Evolutionary conservation across 305 asterid species (phyloP).

Genomic region (Caryopteris hybrid): DNA sequence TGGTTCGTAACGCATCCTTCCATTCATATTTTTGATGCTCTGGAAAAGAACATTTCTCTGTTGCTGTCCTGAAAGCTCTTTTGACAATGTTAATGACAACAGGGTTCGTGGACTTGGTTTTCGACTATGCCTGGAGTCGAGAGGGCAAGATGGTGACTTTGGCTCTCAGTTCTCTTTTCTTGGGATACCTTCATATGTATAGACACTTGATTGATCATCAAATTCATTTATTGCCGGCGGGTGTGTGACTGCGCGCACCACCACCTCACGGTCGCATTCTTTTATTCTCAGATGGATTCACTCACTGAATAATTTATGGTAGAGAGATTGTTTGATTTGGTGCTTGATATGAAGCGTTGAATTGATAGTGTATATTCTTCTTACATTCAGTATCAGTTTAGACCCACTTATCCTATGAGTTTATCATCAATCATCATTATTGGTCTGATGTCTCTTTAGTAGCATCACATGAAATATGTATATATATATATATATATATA

Average conservation of each 20-base stretch:
- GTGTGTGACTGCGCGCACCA: background rate
- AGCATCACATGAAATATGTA: too few relatives aligned
- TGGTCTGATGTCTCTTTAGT: too few relatives aligned
- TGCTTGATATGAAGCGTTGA: background rate
- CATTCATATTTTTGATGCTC: too few relatives aligned
- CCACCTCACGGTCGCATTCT: conserved; percentile 21
- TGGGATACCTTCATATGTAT: background rate
- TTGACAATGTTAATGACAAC: too few relatives aligned
- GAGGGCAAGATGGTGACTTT: background rate
- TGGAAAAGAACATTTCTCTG: too few relatives aligned
- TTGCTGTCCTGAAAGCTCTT: too few relatives aligned
- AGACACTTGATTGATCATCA: conserved; percentile 8
- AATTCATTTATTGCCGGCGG: conserved; percentile 19
- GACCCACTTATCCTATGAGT: too few relatives aligned
- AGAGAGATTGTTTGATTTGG: background rate
- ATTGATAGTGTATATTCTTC: background rate
- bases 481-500: too few relatives aligned
- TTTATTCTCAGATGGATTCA: background rate
- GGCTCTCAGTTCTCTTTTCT: background rate
- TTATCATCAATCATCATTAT: too few relatives aligned
- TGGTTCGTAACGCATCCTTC: too few relatives aligned
- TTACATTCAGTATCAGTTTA: background rate
- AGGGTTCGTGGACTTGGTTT: background rate
- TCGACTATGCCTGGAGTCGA: background rate
- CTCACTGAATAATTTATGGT: background rate